Evolutionary conservation across 106 monocot species (phyloP), one percentile per base, ranked within the genome.

Genomic region (Acanthochlamys bracteata): DNA sequence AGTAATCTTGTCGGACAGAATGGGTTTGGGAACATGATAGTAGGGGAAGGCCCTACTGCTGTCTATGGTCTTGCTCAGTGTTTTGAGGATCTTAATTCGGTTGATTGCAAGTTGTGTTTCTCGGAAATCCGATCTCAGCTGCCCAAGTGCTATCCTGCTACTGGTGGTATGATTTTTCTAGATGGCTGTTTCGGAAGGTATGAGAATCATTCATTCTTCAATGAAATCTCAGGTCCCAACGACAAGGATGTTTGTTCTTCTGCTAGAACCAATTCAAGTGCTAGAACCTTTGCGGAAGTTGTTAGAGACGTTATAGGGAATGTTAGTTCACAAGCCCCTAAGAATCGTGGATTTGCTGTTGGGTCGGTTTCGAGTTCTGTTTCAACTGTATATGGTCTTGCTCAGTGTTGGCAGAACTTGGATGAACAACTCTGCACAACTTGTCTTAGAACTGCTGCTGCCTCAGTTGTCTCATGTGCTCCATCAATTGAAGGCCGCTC

Each of bases 181-280:
- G 85, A 85, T 74, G 85, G 85, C 1, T 85, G 85, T 41, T 85
- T 72, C 53, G 85, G 81, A 24, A 69, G 81, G 40, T 85, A 85
- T 39, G 85, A 42, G 21, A 85, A 85, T 43, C 72, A 75, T 78
- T 69, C 85, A 6, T 85, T 85, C 62, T 85, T 81, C 45, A 20
- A 66, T 25, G 71, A 78, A 43, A 41, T 42, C 47, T 39, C 66
- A 15, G 77, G 65, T 53, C 24, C 55, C 4, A 49, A 69, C 13
- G 71, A 74, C 24, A 63, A 21, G 12, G 57, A 9, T 11, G 26
- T 75, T 16, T 78, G 77, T 39, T 56, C 46, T 60, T 53, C 10
- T 42, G 64, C 41, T 41, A 67, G 61, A 16, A 73, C 70, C 15
- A 75, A 42, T 52, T 61, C 62, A 12, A 69, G 72, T 25, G 54